Base-by-base conservation (phyloP, 2,329 filamentous ascomycete genomes). In the Apiospora marii region DNA sequence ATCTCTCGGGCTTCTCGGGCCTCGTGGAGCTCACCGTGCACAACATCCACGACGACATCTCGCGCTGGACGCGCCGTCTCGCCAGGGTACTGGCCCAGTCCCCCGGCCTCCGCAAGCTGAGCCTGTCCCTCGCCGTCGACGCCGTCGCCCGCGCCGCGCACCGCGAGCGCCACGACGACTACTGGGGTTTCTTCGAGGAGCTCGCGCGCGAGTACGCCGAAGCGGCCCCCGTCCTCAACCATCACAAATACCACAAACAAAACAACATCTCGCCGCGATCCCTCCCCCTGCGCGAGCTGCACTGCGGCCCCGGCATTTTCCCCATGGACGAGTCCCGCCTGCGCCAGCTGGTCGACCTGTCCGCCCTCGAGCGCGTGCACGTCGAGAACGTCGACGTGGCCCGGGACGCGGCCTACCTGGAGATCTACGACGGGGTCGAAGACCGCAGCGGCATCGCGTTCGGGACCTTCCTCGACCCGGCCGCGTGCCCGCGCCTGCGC, bases 121-220 rank as follows among this genome's bases (percentile, higher is more conserved):
- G 53, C 53, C 30, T 61, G 4, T 61, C 53, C 30, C 24, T 61
- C 30, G 53, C 53, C 53, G 53, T 61, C 24, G 53, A 61, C 30
- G 30, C 24, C 53, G 53, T 34, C 24, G 53, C 53, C 24, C 53
- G 53, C 30, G 53, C 53, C 19, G 30, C 24, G 0, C n/a, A 61
- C 16, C 53, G 53, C 16, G 53, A 19, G 53, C 53, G 53, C 53
- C 24, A 61, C 30, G 24, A 61, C n/a, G 53, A 64, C 12, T 64
- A 34, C 8, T 3, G 7, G 53, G 7, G 24, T 8, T 64, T 64
- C 24, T 64, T 64, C 27, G 53, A 64, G 27, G 34, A 64, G 4
- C 53, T 64, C 12, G 27, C 27, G 27, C 27, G 34, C 53, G n/a
- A 64, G 12, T 64, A 64, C 53, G 53, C 27, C 53, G 53, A 64